Evolutionary conservation across 257 asterid genomes (phyloP), one percentile per base, ranked within the genome.

Genomic region (Mentha longifolia): DNA sequence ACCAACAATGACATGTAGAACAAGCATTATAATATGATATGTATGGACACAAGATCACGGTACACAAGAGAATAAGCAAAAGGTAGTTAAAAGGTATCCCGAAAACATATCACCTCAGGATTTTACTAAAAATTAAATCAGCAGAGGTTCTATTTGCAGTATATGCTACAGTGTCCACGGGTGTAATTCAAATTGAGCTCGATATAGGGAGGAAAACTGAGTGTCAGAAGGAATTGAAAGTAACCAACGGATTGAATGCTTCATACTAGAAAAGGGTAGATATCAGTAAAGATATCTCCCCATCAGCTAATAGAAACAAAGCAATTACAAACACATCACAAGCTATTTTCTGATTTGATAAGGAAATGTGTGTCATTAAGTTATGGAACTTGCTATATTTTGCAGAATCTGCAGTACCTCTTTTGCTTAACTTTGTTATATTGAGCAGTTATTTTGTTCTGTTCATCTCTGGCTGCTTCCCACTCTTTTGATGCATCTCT

Each of bases 401-500:
- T 25, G 10, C 42, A 19, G 51, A 39, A 74, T 45, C 35, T 19
- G 52, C 22, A 63, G 65, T 85, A 94, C 98, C 98, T 89, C 45
- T 61, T 76, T 80, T 78, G 88, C 83, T 90, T 90, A 70, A 88
- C 88, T 75, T 73, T 83, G 75, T 92, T 88, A 77, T 71, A 95
- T 69, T 88, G 90, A 59, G 82, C 83, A 58, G 97, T 80, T 70
- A 95, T 82, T 80, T 67, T 87, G 70, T 76, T 81, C 88, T 92
- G 98, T 71, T 87, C 97, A 72, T 86, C 92, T 86, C 96, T 85
- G 68, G 99, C 93, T 28, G 81, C 91, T 79, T 94, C 97, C 88
- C 96, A 91, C 74, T 94, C 99, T 81, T 73, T 83, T 46, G 88
- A 83, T 22, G 91, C 96, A 47, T 82, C 83, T 76, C 85, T 84